Evolutionary conservation across 164 flowering plant species (phyloP).

Genomic region (Magnolia changhungtana): DNA sequence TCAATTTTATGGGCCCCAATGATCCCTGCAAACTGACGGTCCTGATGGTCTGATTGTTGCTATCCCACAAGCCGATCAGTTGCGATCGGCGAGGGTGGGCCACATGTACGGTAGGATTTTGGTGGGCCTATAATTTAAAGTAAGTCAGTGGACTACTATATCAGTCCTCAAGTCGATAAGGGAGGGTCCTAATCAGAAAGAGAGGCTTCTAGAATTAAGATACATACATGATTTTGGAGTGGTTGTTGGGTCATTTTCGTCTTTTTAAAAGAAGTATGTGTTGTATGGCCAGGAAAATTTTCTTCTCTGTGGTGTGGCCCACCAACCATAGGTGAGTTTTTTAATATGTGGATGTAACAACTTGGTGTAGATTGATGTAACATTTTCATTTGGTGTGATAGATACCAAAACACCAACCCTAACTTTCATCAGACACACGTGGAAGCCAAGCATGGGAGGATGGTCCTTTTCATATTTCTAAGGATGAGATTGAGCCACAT

Average conservation of each 20-base stretch:
- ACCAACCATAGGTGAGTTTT: background rate
- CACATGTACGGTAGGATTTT: no score
- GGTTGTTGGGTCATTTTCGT: constrained; percentile 13
- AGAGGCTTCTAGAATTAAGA: background rate
- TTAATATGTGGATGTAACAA: background rate
- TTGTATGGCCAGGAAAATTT: constrained; percentile 14
- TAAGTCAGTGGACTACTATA: no score
- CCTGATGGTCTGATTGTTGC: no score
- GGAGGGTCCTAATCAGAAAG: no score
- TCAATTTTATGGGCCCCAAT: no score
- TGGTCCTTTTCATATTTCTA: constrained; percentile 3
- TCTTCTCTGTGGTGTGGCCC: background rate
- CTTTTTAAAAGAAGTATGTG: constrained; percentile 2
- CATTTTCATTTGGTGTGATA: background rate
- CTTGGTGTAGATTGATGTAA: background rate
- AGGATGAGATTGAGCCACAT: background rate
- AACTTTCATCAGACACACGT: background rate
- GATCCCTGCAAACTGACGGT: no score
- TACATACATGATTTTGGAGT: constrained; percentile 9
- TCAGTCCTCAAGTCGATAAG: no score
- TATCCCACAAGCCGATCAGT: no score
- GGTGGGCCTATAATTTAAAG: no score
- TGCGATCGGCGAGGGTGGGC: no score
- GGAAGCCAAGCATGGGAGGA: background rate
- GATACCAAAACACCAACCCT: background rate